Percentiles rank a stretch among this genome's conserved stretches.
Evolutionary conservation across 257 asterid species (phyloP).

Genomic region (Cynanchum wilfordii): DNA sequence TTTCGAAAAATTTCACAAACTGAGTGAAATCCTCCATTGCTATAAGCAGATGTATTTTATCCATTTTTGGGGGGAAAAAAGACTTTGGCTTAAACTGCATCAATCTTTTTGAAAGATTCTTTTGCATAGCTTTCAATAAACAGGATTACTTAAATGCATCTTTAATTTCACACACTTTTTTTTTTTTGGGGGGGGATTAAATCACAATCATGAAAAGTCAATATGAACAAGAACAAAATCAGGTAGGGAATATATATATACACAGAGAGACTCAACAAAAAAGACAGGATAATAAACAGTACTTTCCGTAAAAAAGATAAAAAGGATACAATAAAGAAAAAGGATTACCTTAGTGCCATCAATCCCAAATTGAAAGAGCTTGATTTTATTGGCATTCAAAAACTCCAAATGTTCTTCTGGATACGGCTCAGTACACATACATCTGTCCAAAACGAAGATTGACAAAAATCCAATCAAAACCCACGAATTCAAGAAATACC

Average conservation of each 20-base stretch:
- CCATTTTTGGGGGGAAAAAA: neutral
- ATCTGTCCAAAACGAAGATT: conserved; percentile 21
- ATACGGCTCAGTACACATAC: conserved; percentile 44
- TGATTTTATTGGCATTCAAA: conserved; percentile 29
- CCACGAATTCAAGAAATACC: too few relatives aligned
- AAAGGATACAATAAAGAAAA: neutral
- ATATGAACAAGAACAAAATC: neutral
- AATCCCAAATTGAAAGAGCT: conserved; percentile 44
- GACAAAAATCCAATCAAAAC: neutral
- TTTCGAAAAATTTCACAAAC: neutral
- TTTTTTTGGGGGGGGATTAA: too few relatives aligned
- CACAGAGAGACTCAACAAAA: neutral
- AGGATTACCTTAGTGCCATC: conserved; percentile 41
- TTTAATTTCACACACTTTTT: neutral
- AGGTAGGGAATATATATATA: neutral
- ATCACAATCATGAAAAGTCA: neutral
- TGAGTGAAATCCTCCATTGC: neutral
- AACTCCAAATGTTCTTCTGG: conserved; percentile 38
- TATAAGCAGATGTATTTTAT: too few relatives aligned
- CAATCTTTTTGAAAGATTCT: neutral
- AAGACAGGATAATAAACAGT: neutral
- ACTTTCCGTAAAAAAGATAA: neutral
- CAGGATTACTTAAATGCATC: neutral
- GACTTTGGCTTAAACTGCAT: neutral
- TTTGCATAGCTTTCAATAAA: neutral